Evolutionary conservation across 1,139 yeast species (phyloP).

Genomic region (Yamadazyma songkhlaensis): DNA sequence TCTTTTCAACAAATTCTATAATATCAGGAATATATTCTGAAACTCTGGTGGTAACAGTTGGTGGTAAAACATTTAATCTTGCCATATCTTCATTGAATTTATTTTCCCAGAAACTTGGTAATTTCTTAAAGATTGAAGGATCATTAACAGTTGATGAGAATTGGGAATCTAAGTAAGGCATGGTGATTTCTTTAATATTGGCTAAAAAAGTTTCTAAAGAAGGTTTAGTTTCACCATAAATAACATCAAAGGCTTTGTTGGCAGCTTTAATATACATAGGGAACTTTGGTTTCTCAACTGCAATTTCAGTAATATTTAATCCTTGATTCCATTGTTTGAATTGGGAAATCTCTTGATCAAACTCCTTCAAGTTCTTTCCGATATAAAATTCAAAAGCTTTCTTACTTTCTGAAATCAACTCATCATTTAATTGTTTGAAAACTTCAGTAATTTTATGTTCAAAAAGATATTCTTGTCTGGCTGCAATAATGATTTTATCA

Average conservation of each 20-base stretch:
- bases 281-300: slow-evolving; percentile 68
- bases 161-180: slow-evolving; percentile 68
- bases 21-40: slow-evolving; percentile 95
- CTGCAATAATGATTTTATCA: slow-evolving; percentile 92
- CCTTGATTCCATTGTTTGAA: slow-evolving; percentile 52
- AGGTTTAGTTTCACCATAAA: slow-evolving; percentile 19
- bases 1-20: slow-evolving; percentile 69
- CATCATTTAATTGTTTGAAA: slow-evolving; percentile 29
- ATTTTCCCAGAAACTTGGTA: slow-evolving; percentile 89
- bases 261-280: slow-evolving; percentile 82
- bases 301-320: slow-evolving; percentile 46
- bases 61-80: slow-evolving; percentile 76
- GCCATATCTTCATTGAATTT: slow-evolving; percentile 85
- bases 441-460: slow-evolving; percentile 48
- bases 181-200: slow-evolving; percentile 66
- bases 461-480: slow-evolving; percentile 83
- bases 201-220: slow-evolving; percentile 41
- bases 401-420: slow-evolving; percentile 38
- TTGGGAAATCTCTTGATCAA: slow-evolving; percentile 25
- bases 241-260: slow-evolving; percentile 45
- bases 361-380: slow-evolving; percentile 53
- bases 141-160: slow-evolving; percentile 78
- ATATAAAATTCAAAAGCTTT: slow-evolving; percentile 50
- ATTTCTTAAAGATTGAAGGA: slow-evolving; percentile 74
- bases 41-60: slow-evolving; percentile 90